Percentiles rank a stretch among this genome's conserved stretches.
Evolutionary conservation across 1,284 basidiomycete genomes (phyloP).

Genomic region (Moniliophthora roreri): DNA sequence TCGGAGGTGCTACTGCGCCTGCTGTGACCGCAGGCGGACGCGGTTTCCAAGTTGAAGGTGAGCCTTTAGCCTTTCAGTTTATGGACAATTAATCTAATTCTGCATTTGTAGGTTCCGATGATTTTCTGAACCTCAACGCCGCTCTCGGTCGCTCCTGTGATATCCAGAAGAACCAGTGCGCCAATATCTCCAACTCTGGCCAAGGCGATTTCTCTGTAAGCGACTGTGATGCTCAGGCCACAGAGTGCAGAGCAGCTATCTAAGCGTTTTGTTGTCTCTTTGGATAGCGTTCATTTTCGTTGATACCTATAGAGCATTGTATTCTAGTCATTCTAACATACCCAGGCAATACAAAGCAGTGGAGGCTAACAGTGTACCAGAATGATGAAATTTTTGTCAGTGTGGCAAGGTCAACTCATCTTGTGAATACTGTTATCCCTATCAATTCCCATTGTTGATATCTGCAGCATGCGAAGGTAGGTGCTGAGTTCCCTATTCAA

Average conservation of each 20-base stretch:
- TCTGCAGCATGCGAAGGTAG: background rate
- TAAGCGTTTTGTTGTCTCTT: background rate
- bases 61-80: background rate
- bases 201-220: slow-evolving; percentile 17
- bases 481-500: too few relatives aligned
- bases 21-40: slow-evolving; percentile 44
- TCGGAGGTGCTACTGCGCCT: slow-evolving; percentile 47
- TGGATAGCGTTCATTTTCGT: background rate
- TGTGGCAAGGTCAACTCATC: too few relatives aligned
- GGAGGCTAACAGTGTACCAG: too few relatives aligned
- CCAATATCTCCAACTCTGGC: slow-evolving; percentile 43
- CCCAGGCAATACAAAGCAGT: too few relatives aligned
- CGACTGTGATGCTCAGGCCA: background rate
- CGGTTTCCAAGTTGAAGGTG: slow-evolving; percentile 42
- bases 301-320: background rate
- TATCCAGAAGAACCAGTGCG: slow-evolving; percentile 37
- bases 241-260: background rate
- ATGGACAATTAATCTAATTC: background rate
- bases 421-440: too few relatives aligned
- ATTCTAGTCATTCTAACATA: too few relatives aligned
- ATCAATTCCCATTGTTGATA: too few relatives aligned
- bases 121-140: slow-evolving; percentile 49
- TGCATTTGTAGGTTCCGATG: slow-evolving; percentile 35
- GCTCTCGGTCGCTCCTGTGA: slow-evolving; percentile 61
- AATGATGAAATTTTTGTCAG: too few relatives aligned